Conservation (phyloP, 495 filamentous ascomycete species). For the Parathielavia hyrcaniae region DNA sequence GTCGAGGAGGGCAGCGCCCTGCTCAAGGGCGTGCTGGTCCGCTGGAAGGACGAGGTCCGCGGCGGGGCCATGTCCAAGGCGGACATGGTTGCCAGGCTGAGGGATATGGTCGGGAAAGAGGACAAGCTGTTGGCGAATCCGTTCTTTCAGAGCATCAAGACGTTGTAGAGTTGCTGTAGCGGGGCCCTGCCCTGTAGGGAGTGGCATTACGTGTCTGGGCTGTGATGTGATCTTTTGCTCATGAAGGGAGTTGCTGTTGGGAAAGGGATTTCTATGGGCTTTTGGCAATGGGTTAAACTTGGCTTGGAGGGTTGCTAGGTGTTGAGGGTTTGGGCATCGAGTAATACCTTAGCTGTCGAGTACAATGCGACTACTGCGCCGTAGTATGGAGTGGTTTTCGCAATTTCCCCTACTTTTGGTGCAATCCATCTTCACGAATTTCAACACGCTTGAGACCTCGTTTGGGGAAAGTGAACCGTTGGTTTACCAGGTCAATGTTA, state of each 20-base stretch:
- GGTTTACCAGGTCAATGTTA: too few relatives aligned
- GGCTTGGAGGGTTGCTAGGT: neutral
- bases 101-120: conserved; percentile 68
- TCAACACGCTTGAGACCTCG: too few relatives aligned
- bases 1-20: conserved; percentile 84
- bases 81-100: conserved; percentile 73
- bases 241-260: neutral
- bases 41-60: conserved; percentile 84
- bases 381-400: neutral
- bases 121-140: conserved; percentile 68
- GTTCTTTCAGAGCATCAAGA: conserved; percentile 83
- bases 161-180: conserved; percentile 46
- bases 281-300: neutral
- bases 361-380: neutral
- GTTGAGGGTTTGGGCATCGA: neutral
- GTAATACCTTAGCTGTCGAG: neutral
- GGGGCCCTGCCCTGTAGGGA: neutral
- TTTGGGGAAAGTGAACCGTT: too few relatives aligned
- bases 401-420: too few relatives aligned
- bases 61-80: conserved; percentile 57
- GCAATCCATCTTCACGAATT: too few relatives aligned
- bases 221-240: neutral
- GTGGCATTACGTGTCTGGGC: neutral
- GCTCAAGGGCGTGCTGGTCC: conserved; percentile 75
- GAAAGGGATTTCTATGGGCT: neutral